Conservation (phyloP, 768 basidiomycete species). For the Tricholoma sp. region DNA sequence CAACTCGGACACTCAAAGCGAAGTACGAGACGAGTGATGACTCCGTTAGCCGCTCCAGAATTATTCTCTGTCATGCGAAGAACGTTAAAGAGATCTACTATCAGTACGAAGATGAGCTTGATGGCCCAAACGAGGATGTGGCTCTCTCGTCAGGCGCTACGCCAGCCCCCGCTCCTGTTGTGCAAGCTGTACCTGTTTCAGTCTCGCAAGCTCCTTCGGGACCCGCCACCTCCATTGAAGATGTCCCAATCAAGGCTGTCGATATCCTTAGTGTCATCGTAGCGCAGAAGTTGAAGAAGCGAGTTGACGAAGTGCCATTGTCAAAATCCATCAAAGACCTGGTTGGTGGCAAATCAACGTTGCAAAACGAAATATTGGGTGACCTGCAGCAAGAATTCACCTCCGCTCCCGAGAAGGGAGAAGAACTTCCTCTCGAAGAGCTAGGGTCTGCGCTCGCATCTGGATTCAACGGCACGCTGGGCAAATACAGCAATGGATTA, state of each 20-base stretch:
- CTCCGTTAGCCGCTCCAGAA: slow-evolving; percentile 70
- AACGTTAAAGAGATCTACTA: slow-evolving; percentile 97
- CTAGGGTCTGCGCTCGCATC: slow-evolving; percentile 79
- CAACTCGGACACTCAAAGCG: slow-evolving; percentile 80
- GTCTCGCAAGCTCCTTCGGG: slow-evolving; percentile 47
- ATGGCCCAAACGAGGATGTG: slow-evolving; percentile 37
- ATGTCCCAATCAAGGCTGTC: slow-evolving; percentile 85
- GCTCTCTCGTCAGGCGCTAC: slow-evolving; percentile 27
- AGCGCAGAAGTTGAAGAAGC: slow-evolving; percentile 98
- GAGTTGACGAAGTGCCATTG: slow-evolving; percentile 79
- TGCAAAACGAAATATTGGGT: slow-evolving; percentile 98
- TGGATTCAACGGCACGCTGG: slow-evolving; percentile 81
- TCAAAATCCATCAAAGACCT: slow-evolving; percentile 97
- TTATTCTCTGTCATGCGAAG: slow-evolving; percentile 91
- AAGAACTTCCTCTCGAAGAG: slow-evolving; percentile 95
- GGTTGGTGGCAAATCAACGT: slow-evolving; percentile 95
- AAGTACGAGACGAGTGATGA: slow-evolving; percentile 93
- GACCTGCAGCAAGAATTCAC: slow-evolving; percentile 94
- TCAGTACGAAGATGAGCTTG: slow-evolving; percentile 85
- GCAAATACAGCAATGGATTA: slow-evolving; percentile 90
- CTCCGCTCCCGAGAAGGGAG: slow-evolving; percentile 96
- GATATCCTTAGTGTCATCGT: slow-evolving; percentile 87
- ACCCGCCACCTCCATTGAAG: slow-evolving; percentile 73
- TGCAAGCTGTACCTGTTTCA: slow-evolving; percentile 37
- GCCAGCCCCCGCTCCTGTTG: slow-evolving; percentile 30